Percentiles rank a stretch among this genome's conserved stretches.
These are phyloP conservation scores for Diaporthe ampelina DNA, from an alignment of 2,329 filamentous ascomycete species.

Conservation along the genomic window DNA sequence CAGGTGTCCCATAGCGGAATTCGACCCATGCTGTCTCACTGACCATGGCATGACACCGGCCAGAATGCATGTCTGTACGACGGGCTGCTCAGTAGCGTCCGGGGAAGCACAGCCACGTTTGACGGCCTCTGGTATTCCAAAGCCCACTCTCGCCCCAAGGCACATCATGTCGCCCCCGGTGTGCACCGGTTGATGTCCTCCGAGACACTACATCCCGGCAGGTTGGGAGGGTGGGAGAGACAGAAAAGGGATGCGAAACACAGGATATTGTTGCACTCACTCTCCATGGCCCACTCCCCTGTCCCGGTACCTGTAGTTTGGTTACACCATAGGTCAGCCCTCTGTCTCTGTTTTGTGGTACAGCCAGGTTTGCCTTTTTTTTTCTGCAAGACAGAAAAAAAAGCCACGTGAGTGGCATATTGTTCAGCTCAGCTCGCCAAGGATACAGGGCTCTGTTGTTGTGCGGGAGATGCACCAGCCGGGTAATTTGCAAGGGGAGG, in stretches of 20 bases:
- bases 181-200: neutral
- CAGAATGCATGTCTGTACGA: slow-evolving; percentile 11
- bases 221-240: slow-evolving; percentile 37
- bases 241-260: slow-evolving; percentile 39
- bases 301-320: slow-evolving; percentile 61
- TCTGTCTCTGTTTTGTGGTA: neutral
- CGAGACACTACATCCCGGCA: slow-evolving; percentile 21
- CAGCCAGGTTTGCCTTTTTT: neutral
- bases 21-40: slow-evolving; percentile 6
- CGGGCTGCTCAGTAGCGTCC: neutral
- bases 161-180: neutral
- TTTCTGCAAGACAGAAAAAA: neutral
- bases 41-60: slow-evolving; percentile 4
- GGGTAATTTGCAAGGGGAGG: neutral
- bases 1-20: neutral
- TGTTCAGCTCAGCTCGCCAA: slow-evolving; percentile 35
- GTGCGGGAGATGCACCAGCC: neutral
- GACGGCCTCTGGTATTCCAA: slow-evolving; percentile 7
- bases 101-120: slow-evolving; percentile 7
- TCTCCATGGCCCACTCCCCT: slow-evolving; percentile 64
- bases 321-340: slow-evolving; percentile 41
- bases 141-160: neutral
- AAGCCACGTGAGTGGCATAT: slow-evolving; percentile 33
- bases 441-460: neutral
- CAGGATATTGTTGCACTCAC: slow-evolving; percentile 52